These are phyloP conservation scores for Thraustochytrium striatum DNA, from an alignment of 352 stramenopile genomes.

Conservation along the genomic window DNA sequence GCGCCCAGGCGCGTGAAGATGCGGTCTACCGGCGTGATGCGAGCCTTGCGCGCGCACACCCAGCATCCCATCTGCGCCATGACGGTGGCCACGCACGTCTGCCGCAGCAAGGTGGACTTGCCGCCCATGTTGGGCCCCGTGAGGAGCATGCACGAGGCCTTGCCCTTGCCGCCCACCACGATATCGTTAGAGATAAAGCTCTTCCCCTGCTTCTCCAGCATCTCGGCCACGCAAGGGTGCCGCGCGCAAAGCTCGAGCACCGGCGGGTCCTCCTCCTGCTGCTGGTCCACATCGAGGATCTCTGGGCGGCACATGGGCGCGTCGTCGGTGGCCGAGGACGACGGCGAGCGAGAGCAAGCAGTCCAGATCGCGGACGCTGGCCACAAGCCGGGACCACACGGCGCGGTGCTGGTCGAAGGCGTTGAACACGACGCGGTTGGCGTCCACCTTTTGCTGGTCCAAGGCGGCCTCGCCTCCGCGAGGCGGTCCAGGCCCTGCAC, in stretches of 20 bases:
- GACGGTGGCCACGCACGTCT: constrained; percentile 95
- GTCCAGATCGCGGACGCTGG: constrained; percentile 87
- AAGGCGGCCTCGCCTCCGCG: constrained; percentile 69
- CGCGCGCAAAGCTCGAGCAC: constrained; percentile 82
- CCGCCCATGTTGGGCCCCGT: constrained; percentile 97
- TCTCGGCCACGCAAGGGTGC: constrained; percentile 39
- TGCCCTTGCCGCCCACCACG: constrained; percentile 23
- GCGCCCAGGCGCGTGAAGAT: constrained; percentile 98
- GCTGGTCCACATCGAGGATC: constrained; percentile 68
- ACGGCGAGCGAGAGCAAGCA: constrained; percentile 87
- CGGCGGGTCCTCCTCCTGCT: constrained; percentile 56
- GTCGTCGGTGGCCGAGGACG: constrained; percentile 83
- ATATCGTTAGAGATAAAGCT: constrained; percentile 48
- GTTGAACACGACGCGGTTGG: constrained; percentile 66
- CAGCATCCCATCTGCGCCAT: constrained; percentile 99
- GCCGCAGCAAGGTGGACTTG: constrained; percentile 94
- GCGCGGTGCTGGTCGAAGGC: constrained; percentile 80
- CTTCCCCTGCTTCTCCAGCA: constrained; percentile 6
- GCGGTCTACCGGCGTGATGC: constrained; percentile 92
- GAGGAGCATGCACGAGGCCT: constrained; percentile 70
- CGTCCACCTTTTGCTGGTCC: constrained; percentile 52
- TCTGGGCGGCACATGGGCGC: constrained; percentile 66
- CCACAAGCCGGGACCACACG: constrained; percentile 85
- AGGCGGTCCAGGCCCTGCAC: constrained; percentile 70
- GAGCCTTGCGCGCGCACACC: constrained; percentile 81